A percentile compares a stretch with the other conserved stretches of the same genome.
phyloP scores from a whole-genome alignment of 2,329 filamentous ascomycete genomes.

The Xylaria sp. region DNA sequence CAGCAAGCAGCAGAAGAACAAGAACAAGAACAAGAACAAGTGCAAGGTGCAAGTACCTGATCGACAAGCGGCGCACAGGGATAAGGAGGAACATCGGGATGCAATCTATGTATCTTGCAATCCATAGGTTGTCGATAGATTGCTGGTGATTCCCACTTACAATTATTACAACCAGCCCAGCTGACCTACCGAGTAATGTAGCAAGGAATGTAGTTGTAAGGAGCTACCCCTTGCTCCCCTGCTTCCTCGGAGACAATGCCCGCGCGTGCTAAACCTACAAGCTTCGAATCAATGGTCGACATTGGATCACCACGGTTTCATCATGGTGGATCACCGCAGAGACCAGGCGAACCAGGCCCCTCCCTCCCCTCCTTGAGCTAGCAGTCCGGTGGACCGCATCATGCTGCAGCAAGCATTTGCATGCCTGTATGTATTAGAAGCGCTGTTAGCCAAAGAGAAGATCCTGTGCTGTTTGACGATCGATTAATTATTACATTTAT shows the following conservation, averaged over 20 bases:
- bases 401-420: not conserved
- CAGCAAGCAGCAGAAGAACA: too few relatives aligned
- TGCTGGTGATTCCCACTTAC: too few relatives aligned
- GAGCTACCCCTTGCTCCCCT: not conserved
- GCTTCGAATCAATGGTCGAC: not conserved
- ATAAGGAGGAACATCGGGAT: not conserved
- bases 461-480: too few relatives aligned
- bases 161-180: too few relatives aligned
- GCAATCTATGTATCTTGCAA: too few relatives aligned
- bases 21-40: too few relatives aligned
- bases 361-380: too few relatives aligned
- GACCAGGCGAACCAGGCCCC: too few relatives aligned
- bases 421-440: too few relatives aligned
- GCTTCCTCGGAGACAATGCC: not conserved
- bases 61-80: not conserved
- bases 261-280: not conserved
- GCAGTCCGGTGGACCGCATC: not conserved
- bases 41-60: not conserved
- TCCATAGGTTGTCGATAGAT: not conserved
- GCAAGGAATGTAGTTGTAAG: too few relatives aligned
- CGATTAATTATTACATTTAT: too few relatives aligned
- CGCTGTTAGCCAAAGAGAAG: too few relatives aligned
- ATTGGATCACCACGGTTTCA: constrained; percentile 17
- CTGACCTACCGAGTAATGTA: not conserved
- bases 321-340: constrained; percentile 19